Base-by-base conservation (phyloP, 306 rosid genomes). In the Dicorynia guianensis region DNA sequence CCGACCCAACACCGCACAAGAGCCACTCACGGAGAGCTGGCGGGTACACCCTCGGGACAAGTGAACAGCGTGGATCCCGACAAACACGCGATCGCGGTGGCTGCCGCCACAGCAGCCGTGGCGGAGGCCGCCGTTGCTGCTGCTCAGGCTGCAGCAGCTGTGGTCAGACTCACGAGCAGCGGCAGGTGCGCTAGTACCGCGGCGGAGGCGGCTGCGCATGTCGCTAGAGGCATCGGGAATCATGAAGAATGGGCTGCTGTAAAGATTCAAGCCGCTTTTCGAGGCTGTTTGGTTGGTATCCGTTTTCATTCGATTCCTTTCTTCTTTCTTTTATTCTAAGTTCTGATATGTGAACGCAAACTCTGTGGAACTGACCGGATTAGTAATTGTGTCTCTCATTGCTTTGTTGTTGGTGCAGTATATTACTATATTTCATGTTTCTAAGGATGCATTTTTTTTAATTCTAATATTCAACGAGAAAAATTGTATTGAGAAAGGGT, bases 211-310 rank as follows among this genome's bases (percentile, higher is more conserved):
- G 79, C 89, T 0, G 86, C 86, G 46, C 14, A 44, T 50, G 79
- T 17, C 20, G 5, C 15, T 43, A 60, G 83, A 0, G 67, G 48
- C 66, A 54, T 55, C 15, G 64, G 42, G 54, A 47, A 33, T 57
- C 82, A 74, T 7, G 81, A 82, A 33, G 87, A 82, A 58, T 81
- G 81, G 86, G 97, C 95, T 3, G 95, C 95, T 12, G 36, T 84
- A 8, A 87, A 61, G 76, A 91, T 91, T 59, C 97, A 91, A 63
- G 84, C 97, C 47, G 89, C 97, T 12, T 93, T 91, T 76, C 93
- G 98, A 11, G 93, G 97, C 79, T 87, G 87, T 48, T 76, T 93
- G 98, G 98, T 93, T 81, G 5, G 87, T 68, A 44, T 33, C 67
- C 17, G 10, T 7, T 63, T n/a, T 38, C 43, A 35, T 60, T 67